These are phyloP conservation scores for Daldinia bambusicola DNA, from an alignment of 495 filamentous ascomycete species.

Conservation along the genomic window DNA sequence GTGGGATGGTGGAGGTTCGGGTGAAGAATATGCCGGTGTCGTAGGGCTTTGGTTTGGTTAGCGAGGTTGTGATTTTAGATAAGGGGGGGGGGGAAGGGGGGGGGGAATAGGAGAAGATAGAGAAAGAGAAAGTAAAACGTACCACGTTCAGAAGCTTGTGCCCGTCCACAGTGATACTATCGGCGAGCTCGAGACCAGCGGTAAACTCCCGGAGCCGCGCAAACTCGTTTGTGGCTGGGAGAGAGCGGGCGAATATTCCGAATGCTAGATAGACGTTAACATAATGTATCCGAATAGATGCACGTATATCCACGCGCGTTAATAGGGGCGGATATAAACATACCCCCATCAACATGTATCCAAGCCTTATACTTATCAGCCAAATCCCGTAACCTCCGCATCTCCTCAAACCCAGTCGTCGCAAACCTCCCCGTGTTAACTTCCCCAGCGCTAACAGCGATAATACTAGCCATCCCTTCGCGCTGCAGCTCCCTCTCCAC, in stretches of 20 bases:
- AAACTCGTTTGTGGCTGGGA: slow-evolving; percentile 71
- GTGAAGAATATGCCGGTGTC: slow-evolving; percentile 92
- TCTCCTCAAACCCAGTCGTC: slow-evolving; percentile 65
- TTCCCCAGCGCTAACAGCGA: slow-evolving; percentile 84
- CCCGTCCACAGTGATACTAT: slow-evolving; percentile 86
- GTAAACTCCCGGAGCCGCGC: slow-evolving; percentile 61
- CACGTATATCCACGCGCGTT: background rate
- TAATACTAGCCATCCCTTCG: slow-evolving; percentile 70
- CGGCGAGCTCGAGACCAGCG: slow-evolving; percentile 80
- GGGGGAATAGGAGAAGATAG: background rate
- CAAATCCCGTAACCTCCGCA: slow-evolving; percentile 70
- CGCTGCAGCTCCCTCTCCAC: slow-evolving; percentile 61
- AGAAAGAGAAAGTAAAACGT: slow-evolving; percentile 41
- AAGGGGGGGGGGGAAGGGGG: background rate
- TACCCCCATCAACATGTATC: slow-evolving; percentile 84
- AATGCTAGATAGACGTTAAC: slow-evolving; percentile 63
- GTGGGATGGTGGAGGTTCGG: slow-evolving; percentile 65
- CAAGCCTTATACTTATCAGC: slow-evolving; percentile 82
- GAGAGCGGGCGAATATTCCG: slow-evolving; percentile 79
- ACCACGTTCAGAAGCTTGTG: slow-evolving; percentile 94
- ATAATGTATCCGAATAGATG: background rate
- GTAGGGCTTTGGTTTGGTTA: slow-evolving; percentile 68
- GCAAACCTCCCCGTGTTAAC: slow-evolving; percentile 92
- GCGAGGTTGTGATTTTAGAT: background rate
- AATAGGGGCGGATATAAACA: background rate